Base-by-base conservation (phyloP, 768 basidiomycete species). In the Boletus reticulatus region DNA sequence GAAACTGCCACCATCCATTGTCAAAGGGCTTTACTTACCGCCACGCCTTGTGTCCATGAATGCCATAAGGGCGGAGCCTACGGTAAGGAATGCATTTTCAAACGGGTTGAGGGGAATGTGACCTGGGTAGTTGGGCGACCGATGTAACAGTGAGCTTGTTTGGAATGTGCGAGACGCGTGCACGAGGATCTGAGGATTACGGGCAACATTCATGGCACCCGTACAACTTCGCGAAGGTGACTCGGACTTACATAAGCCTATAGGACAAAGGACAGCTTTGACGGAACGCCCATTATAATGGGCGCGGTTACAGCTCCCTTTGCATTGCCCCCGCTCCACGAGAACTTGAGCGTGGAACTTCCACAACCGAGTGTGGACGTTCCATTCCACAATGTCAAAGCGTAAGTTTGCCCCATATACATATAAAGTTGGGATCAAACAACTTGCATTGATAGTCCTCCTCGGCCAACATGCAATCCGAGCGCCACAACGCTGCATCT, bases 61-160 rank as follows among this genome's bases (percentile, higher is more conserved):
- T 14, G 92, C 85, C 79, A 91, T 85, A 47, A 94, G 69, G 1
- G 90, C 94, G 14, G 91, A 89, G 10, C 97, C 97, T 14, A 84
- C 82, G 11, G 93, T 87, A 45, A 98, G 80, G 59, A 98, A 82
- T 12, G 85, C 84, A 68, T 88, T 90, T 72, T 98, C 92, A 63
- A 94, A 85, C 64, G 79, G 75, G 66, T 81, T 89, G 43, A 98
- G 76, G 13, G 90, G 92, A 55, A 95, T 83, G 70, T 92, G 89
- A 29, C 89, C 91, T 16, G 84, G 79, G 66, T 94, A 94, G 7
- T 81, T 79, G 34, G 89, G 75, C n/a, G 56, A 62, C 41, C 53
- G 59, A 27, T 57, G 53, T 24, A 49, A 44, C 2, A 39, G 20
- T 7, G 53, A 36, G 29, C 42, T 48, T 19, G 62, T 58, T 39